Base-by-base conservation (phyloP, 2,329 filamentous ascomycete genomes). In the Fusarium transvaalense region DNA sequence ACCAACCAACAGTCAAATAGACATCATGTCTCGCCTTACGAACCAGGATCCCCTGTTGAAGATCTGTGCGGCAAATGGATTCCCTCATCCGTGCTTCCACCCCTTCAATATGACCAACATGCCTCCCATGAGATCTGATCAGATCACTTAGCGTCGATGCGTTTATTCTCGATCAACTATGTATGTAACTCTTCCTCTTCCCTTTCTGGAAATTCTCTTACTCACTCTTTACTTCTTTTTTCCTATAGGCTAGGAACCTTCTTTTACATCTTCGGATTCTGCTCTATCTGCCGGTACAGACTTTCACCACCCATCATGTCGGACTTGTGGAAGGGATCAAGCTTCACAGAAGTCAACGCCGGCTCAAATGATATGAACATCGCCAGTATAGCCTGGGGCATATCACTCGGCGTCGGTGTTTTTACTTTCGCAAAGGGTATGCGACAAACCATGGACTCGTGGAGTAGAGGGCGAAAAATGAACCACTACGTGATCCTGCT, bases 341-440 rank as follows among this genome's bases (percentile, higher is more conserved):
- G 39, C 12, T 75, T 68, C 31, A 15, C 23, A 14, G 45, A 50
- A 15, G 51, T 67, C 46, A 38, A 57, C 3, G 69, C 73, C 0
- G 71, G 61, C 12, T 29, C 48, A 14, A 64, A 65, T 64, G 74
- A 75, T 27, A 71, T 74, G 75, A 74, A 72, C 6, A 69, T 74
- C 46, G 74, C 74, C 17, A 73, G 69, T n/a, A 75, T 75, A 17
- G 66, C 72, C 15, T 75, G 71, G 71, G 74, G 74, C 4, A 50
- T 75, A 10, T 74, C 74, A 14, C 66, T 75, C 2, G 73, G 72
- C 6, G 59, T 75, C 2, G 74, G 68, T 6, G 50, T 75, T n/a
- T 75, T 75, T 37, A 73, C 71, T 1, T 67, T 64, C 14, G 47
- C 59, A 31, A 75, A 75, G 57, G 72, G 61, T 4, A 23, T 61